Evolutionary conservation across 169 alveolate genomes (phyloP).

Genomic region (Theileria sp.): DNA sequence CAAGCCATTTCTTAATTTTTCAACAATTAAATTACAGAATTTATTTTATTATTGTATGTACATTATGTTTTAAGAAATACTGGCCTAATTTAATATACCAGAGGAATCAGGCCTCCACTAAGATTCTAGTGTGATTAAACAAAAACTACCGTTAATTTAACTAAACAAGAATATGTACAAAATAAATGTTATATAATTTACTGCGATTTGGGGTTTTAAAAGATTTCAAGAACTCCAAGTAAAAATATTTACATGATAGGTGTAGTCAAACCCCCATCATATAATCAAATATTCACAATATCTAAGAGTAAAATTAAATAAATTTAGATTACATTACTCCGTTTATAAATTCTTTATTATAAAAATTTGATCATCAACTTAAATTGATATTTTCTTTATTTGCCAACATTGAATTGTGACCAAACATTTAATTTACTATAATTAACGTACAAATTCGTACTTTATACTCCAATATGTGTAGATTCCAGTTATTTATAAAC

Average conservation of each 20-base stretch:
- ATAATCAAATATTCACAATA: neutral
- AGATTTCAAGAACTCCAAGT: neutral
- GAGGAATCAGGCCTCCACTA: neutral
- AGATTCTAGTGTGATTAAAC: neutral
- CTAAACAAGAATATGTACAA: neutral
- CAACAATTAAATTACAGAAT: neutral
- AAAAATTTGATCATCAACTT: neutral
- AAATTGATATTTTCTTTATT: neutral
- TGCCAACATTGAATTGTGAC: neutral
- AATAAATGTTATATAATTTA: too few species aligned
- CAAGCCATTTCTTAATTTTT: neutral
- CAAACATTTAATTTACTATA: neutral
- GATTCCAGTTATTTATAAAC: neutral
- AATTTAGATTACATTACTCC: neutral
- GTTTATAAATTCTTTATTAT: neutral
- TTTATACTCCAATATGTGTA: neutral
- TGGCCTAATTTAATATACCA: neutral
- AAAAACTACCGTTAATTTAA: neutral
- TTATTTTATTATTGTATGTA: too few species aligned
- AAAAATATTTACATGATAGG: neutral
- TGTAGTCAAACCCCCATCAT: neutral
- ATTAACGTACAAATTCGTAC: neutral
- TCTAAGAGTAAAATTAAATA: neutral
- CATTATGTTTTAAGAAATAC: neutral
- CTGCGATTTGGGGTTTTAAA: neutral